These are phyloP conservation scores for Candida alai DNA, from an alignment of 805 yeast species.

Conservation along the genomic window DNA sequence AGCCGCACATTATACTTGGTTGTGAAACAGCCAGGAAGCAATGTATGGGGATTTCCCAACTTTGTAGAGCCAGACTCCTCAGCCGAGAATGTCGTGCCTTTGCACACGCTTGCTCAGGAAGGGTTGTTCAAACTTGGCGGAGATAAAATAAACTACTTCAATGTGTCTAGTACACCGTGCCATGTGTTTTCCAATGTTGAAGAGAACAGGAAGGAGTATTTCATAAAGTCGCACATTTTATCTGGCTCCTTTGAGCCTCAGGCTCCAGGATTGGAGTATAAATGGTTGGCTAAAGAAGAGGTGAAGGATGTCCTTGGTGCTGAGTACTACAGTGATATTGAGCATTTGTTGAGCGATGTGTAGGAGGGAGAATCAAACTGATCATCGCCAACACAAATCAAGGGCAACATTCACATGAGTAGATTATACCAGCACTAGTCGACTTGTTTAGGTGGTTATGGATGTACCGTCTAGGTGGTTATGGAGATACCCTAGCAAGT, in stretches of 20 bases:
- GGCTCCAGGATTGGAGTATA: conserved; percentile 45
- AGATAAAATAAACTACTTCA: conserved; percentile 73
- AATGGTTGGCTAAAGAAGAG: conserved; percentile 87
- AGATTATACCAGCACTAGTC: no score
- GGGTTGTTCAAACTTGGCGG: conserved; percentile 76
- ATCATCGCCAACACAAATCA: no score
- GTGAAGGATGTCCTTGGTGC: conserved; percentile 48
- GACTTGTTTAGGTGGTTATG: no score
- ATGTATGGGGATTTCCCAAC: conserved; percentile 79
- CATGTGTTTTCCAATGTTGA: conserved; percentile 50
- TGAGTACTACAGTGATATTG: conserved; percentile 55
- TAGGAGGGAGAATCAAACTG: no score
- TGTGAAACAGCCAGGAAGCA: conserved; percentile 42
- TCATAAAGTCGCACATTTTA: conserved; percentile 82
- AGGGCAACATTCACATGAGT: no score
- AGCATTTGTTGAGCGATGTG: conserved; percentile 43
- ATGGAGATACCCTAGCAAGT: no score
- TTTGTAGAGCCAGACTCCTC: conserved; percentile 40
- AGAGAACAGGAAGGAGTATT: conserved; percentile 49
- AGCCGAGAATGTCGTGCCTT: conserved; percentile 32
- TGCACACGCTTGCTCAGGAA: conserved; percentile 70
- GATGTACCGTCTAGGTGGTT: no score
- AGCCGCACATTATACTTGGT: conserved; percentile 77
- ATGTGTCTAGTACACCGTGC: conserved; percentile 87
- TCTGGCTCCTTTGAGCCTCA: conserved; percentile 67